These are phyloP conservation scores for Cyamopsis tetragonoloba DNA, from an alignment of 306 rosid species.

Conservation along the genomic window DNA sequence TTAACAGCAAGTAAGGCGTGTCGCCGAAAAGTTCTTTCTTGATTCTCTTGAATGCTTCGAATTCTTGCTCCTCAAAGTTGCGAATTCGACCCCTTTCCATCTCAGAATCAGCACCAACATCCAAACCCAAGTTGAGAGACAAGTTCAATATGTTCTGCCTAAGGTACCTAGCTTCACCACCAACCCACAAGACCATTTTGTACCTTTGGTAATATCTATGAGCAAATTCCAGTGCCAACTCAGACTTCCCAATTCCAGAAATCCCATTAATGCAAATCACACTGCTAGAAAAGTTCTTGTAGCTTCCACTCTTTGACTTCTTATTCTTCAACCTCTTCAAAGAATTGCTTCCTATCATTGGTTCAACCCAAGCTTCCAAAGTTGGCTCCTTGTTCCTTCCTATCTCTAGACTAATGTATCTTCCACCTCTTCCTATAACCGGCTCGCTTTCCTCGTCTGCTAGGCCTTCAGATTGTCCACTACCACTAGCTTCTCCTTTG, in stretches of 20 bases:
- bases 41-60: constrained; percentile 79
- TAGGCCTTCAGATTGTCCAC: constrained; percentile 74
- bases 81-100: constrained; percentile 69
- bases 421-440: constrained; percentile 41
- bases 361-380: constrained; percentile 68
- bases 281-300: constrained; percentile 48
- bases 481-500: constrained; percentile 56
- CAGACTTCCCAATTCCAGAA: constrained; percentile 84
- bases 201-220: constrained; percentile 66
- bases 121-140: constrained; percentile 61
- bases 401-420: constrained; percentile 65
- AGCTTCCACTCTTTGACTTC: constrained; percentile 62
- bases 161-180: constrained; percentile 77
- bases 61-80: constrained; percentile 89
- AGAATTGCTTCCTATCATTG: constrained; percentile 48
- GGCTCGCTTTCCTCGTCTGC: constrained; percentile 76
- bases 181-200: constrained; percentile 86
- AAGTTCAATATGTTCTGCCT: constrained; percentile 74
- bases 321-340: constrained; percentile 57
- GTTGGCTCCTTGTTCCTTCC: constrained; percentile 63
- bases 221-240: constrained; percentile 74
- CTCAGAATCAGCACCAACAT: constrained; percentile 77
- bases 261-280: constrained; percentile 76
- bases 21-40: constrained; percentile 79
- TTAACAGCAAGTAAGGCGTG: constrained; percentile 71